phyloP scores from a whole-genome alignment of 2,329 filamentous ascomycete genomes.

The Diaporthe aspalathi region DNA sequence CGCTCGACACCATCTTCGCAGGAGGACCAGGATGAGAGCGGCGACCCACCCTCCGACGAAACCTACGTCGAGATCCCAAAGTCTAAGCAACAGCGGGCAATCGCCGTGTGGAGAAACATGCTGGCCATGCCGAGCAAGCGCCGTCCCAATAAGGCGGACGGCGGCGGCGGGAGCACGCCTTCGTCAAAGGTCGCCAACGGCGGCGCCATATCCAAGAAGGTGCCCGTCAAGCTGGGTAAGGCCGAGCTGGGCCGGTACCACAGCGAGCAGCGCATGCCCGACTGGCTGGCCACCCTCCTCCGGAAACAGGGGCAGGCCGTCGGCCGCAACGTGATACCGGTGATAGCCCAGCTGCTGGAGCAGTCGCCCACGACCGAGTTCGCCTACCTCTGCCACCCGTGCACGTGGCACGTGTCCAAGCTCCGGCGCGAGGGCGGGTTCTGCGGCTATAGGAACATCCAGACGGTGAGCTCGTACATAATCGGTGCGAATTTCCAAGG shows the following conservation, averaged over 20 bases:
- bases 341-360: constrained; percentile 72
- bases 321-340: constrained; percentile 70
- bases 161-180: constrained; percentile 2
- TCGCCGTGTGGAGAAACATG: constrained; percentile 38
- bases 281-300: constrained; percentile 73
- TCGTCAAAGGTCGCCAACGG: constrained; percentile 3
- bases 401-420: constrained; percentile 84
- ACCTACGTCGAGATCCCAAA: constrained; percentile 31
- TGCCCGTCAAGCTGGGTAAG: constrained; percentile 52
- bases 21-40: neutral
- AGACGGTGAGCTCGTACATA: constrained; percentile 88
- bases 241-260: constrained; percentile 78
- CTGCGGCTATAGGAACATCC: constrained; percentile 95
- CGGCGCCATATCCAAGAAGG: constrained; percentile 14
- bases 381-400: constrained; percentile 83
- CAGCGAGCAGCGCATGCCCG: constrained; percentile 79
- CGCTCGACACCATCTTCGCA: neutral
- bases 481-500: constrained; percentile 68
- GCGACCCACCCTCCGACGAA: constrained; percentile 25
- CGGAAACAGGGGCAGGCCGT: constrained; percentile 67
- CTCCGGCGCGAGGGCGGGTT: constrained; percentile 87
- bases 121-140: constrained; percentile 36
- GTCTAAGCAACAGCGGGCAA: constrained; percentile 34
- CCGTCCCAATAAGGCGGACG: constrained; percentile 31
- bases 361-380: constrained; percentile 72